Evolutionary conservation across 306 rosid genomes (phyloP).

Genomic region (Sicyos edulis): DNA sequence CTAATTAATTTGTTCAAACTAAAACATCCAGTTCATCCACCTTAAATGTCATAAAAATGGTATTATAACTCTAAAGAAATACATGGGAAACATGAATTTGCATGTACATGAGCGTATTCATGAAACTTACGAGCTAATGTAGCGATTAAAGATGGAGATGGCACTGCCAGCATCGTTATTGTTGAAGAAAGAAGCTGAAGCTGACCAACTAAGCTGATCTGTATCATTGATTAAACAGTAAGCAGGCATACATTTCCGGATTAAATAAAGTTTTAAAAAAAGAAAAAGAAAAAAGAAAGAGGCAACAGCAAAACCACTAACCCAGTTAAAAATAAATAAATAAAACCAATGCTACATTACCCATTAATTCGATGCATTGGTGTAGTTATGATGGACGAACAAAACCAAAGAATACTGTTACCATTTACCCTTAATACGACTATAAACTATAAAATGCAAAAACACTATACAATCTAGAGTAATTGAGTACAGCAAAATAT

Average conservation of each 20-base stretch:
- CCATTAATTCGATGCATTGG: neutral
- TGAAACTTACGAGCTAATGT: slow-evolving; percentile 89
- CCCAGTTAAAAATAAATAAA: slow-evolving; percentile 13
- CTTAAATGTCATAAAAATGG: slow-evolving; percentile 2
- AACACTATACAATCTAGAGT: neutral
- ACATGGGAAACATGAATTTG: neutral
- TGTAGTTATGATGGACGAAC: slow-evolving; percentile 2
- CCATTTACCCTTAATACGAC: neutral
- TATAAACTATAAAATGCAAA: neutral
- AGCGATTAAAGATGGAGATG: slow-evolving; percentile 89
- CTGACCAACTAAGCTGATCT: slow-evolving; percentile 91
- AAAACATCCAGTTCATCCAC: slow-evolving; percentile 25
- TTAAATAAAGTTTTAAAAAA: neutral
- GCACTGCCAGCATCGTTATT: slow-evolving; percentile 85
- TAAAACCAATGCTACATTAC: neutral
- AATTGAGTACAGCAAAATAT: slow-evolving; percentile 1
- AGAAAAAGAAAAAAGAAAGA: neutral
- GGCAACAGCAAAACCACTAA: neutral
- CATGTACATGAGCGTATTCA: slow-evolving; percentile 16
- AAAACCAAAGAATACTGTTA: slow-evolving; percentile 4
- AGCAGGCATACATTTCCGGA: slow-evolving; percentile 19
- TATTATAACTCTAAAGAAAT: neutral
- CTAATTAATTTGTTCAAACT: slow-evolving; percentile 3
- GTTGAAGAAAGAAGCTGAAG: slow-evolving; percentile 97
- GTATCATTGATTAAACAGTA: slow-evolving; percentile 33